Conservation (phyloP, 768 basidiomycete species). For the Tricholoma hemisulphureum region DNA sequence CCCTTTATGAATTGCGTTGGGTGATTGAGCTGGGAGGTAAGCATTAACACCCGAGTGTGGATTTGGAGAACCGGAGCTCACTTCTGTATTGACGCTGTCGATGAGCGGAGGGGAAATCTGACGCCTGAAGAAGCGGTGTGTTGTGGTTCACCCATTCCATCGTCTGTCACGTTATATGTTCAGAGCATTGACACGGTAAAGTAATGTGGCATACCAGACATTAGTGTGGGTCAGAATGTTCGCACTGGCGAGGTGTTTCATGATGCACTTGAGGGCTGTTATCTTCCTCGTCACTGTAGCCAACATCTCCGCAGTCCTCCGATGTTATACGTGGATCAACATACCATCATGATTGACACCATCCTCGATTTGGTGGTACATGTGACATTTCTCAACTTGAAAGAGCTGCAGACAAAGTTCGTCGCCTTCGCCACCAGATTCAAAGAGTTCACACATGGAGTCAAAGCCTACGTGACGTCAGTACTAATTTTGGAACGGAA, state of each 20-base stretch:
- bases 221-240: not conserved
- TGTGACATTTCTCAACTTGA: not conserved
- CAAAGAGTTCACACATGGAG: not conserved
- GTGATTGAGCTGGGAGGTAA: conserved; percentile 9
- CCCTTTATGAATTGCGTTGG: conserved; percentile 13
- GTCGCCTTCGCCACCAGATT: not conserved
- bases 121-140: conserved; percentile 7
- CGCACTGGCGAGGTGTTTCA: no score
- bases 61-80: not conserved
- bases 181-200: not conserved
- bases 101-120: conserved; percentile 11
- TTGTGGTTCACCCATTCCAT: conserved; percentile 7
- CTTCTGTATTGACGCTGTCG: conserved; percentile 8
- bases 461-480: not conserved
- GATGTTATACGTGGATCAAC: not conserved
- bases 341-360: not conserved
- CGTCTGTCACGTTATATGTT: not conserved
- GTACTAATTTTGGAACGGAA: not conserved
- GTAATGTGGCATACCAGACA: not conserved
- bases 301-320: not conserved
- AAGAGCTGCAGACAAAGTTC: not conserved
- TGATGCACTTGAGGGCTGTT: not conserved
- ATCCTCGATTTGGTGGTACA: not conserved
- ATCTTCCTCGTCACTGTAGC: not conserved
- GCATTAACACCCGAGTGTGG: no score